These are phyloP conservation scores for Conringia planisiliqua DNA, from an alignment of 345 rosid genomes.

Conservation along the genomic window DNA sequence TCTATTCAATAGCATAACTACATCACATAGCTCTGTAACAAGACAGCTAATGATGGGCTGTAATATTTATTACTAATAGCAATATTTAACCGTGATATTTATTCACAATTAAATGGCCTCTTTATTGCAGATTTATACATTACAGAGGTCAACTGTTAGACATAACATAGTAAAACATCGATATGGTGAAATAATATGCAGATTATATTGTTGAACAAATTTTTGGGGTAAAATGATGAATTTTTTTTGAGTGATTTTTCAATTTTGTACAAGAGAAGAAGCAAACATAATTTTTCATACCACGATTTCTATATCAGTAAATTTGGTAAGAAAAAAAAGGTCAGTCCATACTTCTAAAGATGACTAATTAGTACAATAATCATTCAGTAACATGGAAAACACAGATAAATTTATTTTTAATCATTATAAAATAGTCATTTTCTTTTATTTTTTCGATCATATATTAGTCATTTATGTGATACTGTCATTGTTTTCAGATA, in stretches of 20 bases:
- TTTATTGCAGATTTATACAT: too few species aligned
- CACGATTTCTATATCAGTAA: background rate
- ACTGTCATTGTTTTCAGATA: too few species aligned
- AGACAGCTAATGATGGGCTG: conserved; percentile 22
- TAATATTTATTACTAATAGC: conserved; percentile 12
- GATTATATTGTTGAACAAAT: background rate
- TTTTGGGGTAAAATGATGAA: background rate
- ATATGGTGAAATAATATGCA: background rate
- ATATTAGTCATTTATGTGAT: too few species aligned
- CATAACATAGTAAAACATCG: background rate
- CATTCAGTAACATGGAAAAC: too few species aligned
- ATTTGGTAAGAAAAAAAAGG: background rate
- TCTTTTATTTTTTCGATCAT: too few species aligned
- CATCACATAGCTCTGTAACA: background rate
- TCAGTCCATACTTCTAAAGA: background rate
- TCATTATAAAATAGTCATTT: too few species aligned
- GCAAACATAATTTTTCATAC: background rate
- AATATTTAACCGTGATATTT: background rate
- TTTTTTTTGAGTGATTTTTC: background rate
- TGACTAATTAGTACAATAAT: background rate
- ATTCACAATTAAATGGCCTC: background rate
- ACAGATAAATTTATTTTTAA: too few species aligned
- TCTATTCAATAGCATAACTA: background rate
- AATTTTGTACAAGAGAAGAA: background rate
- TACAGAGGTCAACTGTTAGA: background rate